Conservation (phyloP, 768 basidiomycete genomes). For the Ramaria sp. region DNA sequence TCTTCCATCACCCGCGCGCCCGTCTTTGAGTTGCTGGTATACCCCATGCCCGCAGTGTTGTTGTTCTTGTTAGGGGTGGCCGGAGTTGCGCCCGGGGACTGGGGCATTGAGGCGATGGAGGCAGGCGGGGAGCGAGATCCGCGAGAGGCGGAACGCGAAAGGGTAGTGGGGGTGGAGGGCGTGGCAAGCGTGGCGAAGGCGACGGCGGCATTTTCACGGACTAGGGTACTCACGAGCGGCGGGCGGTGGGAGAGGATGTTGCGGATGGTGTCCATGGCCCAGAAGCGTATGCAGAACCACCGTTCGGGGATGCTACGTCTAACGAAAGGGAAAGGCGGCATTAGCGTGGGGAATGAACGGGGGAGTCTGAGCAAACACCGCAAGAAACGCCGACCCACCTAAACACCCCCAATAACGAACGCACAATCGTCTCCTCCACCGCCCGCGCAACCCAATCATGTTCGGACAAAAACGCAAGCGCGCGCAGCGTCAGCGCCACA, state of each 20-base stretch:
- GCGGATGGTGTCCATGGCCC: conserved; percentile 4
- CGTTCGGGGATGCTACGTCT: conserved; percentile 3
- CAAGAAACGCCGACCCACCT: background rate
- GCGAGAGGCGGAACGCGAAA: too few relatives aligned
- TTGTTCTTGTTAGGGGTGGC: too few relatives aligned
- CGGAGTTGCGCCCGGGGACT: too few relatives aligned
- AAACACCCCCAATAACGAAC: background rate
- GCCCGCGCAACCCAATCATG: conserved; percentile 1
- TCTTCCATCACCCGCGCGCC: background rate
- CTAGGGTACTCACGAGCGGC: background rate
- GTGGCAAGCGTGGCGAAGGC: conserved; percentile 1
- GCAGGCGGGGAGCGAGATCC: background rate
- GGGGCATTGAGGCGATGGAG: too few relatives aligned
- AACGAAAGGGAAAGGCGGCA: background rate
- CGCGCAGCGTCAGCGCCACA: background rate
- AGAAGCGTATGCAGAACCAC: conserved; percentile 5
- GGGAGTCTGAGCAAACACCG: too few relatives aligned
- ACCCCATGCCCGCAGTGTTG: too few relatives aligned
- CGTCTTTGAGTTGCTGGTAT: background rate
- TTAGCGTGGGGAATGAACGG: too few relatives aligned
- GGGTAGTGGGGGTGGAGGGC: background rate
- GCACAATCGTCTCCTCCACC: conserved; percentile 1
- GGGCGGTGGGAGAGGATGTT: conserved; percentile 3
- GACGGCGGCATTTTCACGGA: background rate
- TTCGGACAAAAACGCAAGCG: conserved; percentile 1